Evolutionary conservation across 192 early-diverging fungal genomes (phyloP), one percentile per base, ranked within the genome.

Genomic region (Coemansia sp.): DNA sequence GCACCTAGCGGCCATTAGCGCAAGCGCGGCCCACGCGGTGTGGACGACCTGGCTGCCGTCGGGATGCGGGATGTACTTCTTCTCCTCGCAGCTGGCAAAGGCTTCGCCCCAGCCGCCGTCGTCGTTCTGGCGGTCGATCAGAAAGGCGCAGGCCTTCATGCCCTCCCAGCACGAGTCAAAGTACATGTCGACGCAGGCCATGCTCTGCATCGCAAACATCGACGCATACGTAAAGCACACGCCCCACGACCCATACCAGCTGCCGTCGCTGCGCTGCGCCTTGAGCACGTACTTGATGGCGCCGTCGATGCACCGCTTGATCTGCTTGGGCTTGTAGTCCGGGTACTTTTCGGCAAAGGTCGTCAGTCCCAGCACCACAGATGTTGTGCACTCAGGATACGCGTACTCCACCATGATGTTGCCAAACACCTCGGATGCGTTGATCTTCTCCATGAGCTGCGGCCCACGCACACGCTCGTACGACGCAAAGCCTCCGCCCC

Each of bases 51-150:
- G 95, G 22, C 94, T 90, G 75, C 85, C 67, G 67, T 74, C 72
- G 5, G 81, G 75, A 35, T 78, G 75, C 41, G 58, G 71, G 15
- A 83, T 45, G n/a, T 75, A 83, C 56, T 66, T 52, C 29, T 78
- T 74, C 63, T 65, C 53, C 62, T 75, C 75, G 48, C 81, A 83
- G 66, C 81, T 83, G 73, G 92, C 89, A 83, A 95, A 99, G 13
- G 87, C 76, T 79, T 99, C 97, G 63, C 97, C 97, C 97, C 97
- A 99, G 5, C 97, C 97, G 63, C 97, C 97, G 67, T 99, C 97
- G 13, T 58, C 73, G 50, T 87, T 83, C 85, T 99, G 97, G 60
- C 92, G 92, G 9, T 89, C 86, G 22, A 95, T 77, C 55, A 99
- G 61, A 70, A 97, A 97, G n/a, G 94, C 90, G 69, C 97, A 99